Conservation (phyloP, 129 eudicot genomes). For the Centaurea solstitialis region DNA sequence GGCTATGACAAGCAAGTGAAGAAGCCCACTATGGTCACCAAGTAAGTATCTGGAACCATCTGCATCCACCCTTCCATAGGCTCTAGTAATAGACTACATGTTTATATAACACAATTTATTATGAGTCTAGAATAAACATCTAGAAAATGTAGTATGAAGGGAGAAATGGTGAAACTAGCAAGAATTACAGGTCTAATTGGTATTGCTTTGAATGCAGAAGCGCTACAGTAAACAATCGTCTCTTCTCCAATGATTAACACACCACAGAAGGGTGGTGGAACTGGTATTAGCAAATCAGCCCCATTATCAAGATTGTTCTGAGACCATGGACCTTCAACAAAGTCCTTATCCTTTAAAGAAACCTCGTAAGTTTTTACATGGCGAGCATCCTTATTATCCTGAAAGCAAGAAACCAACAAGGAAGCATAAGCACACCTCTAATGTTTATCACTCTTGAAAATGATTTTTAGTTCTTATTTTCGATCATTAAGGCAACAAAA, state of each 20-base stretch:
- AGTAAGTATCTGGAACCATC: slow-evolving; percentile 96
- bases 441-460: not conserved
- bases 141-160: not conserved
- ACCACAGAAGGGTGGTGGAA: slow-evolving; percentile 97
- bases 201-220: slow-evolving; percentile 90
- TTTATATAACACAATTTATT: slow-evolving; percentile 6
- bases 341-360: slow-evolving; percentile 90
- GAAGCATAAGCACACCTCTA: not conserved
- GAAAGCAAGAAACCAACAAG: slow-evolving; percentile 26
- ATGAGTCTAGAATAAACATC: slow-evolving; percentile 2
- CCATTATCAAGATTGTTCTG: slow-evolving; percentile 99
- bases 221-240: slow-evolving; percentile 95
- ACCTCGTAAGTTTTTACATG: slow-evolving; percentile 97
- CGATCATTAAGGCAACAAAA: not conserved
- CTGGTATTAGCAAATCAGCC: slow-evolving; percentile 92
- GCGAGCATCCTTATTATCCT: slow-evolving; percentile 98
- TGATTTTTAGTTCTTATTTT: not conserved
- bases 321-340: slow-evolving; percentile 95
- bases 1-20: slow-evolving; percentile 91
- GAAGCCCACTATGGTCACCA: slow-evolving; percentile 95
- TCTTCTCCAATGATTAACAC: slow-evolving; percentile 97
- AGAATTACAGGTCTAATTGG: slow-evolving; percentile 93
- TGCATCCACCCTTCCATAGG: slow-evolving; percentile 97
- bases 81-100: slow-evolving; percentile 80
- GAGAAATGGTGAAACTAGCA: not conserved